Percentiles rank a stretch among this genome's conserved stretches.
Evolutionary conservation across 139 green algal species (phyloP).

Genomic region (Zygnema cylindricum): DNA sequence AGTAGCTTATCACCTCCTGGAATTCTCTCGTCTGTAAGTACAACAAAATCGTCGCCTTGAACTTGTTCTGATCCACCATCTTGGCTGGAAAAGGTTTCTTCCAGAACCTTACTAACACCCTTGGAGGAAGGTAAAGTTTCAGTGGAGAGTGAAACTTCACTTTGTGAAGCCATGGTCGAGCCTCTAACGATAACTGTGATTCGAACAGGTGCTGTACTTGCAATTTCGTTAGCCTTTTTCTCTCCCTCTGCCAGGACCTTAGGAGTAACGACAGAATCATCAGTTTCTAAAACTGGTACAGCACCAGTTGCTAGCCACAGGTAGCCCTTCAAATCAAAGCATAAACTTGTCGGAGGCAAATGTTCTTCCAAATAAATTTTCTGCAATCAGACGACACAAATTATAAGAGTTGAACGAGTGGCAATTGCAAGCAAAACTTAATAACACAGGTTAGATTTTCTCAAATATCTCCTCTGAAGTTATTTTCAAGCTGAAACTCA

Average conservation of each 20-base stretch:
- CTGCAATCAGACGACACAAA: conserved; percentile 48
- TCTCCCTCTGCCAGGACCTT: conserved; percentile 11
- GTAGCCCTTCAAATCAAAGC: conserved; percentile 63
- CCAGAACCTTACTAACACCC: not conserved
- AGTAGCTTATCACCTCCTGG: conserved; percentile 5
- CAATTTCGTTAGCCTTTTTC: conserved; percentile 7
- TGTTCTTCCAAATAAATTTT: conserved; percentile 63
- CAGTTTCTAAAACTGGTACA: conserved; percentile 17
- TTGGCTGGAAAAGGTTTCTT: not conserved
- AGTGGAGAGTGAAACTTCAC: not conserved
- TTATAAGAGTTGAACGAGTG: too few species aligned
- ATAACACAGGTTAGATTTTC: too few species aligned
- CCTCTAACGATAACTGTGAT: not conserved
- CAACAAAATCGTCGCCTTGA: not conserved
- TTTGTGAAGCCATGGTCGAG: not conserved
- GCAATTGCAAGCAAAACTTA: too few species aligned
- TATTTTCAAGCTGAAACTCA: too few species aligned
- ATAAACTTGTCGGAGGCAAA: conserved; percentile 64
- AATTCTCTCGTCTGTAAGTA: conserved; percentile 23
- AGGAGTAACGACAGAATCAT: conserved; percentile 31
- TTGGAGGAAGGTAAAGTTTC: not conserved
- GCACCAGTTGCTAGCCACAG: conserved; percentile 68
- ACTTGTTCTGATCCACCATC: not conserved
- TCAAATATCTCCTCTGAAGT: too few species aligned
- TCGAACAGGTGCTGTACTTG: not conserved